These are phyloP conservation scores for Spinellus fusiger DNA, from an alignment of 192 early-diverging fungal genomes.

Conservation along the genomic window DNA sequence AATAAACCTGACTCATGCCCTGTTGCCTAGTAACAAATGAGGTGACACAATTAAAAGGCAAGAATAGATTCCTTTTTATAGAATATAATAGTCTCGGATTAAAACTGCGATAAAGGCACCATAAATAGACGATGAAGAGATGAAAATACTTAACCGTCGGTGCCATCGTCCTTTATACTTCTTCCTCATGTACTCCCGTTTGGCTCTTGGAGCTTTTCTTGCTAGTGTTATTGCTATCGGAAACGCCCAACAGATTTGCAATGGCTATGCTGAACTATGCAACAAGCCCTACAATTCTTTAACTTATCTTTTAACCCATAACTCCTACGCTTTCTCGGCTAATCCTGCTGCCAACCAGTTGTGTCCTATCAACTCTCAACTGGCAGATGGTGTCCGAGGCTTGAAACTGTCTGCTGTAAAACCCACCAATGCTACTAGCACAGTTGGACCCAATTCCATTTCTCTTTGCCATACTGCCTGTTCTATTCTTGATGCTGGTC, in stretches of 20 bases:
- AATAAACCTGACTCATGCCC: too few species aligned
- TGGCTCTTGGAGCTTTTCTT: not conserved
- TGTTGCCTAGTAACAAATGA: too few species aligned
- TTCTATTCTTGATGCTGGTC: conserved; percentile 51
- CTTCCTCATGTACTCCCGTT: conserved; percentile 1
- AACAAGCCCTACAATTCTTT: conserved; percentile 54
- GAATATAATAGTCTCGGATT: too few species aligned
- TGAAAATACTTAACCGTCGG: too few species aligned
- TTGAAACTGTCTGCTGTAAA: conserved; percentile 62
- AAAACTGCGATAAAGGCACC: too few species aligned
- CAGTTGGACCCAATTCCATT: conserved; percentile 25
- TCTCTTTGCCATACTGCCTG: conserved; percentile 67
- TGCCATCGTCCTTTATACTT: not conserved
- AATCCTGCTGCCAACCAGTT: conserved; percentile 65
- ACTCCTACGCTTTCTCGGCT: conserved; percentile 53
- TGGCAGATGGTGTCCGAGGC: conserved; percentile 66
- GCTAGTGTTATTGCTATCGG: not conserved
- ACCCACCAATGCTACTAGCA: conserved; percentile 15
- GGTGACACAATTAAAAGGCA: too few species aligned
- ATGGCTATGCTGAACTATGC: conserved; percentile 65
- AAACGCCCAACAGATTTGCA: conserved; percentile 43
- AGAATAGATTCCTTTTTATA: too few species aligned
- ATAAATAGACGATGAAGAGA: too few species aligned
- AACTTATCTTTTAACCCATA: conserved; percentile 68
- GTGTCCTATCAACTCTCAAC: conserved; percentile 54